Evolutionary conservation across 225 moss, liverwort and hornwort species (phyloP).

Genomic region (Polytrichum formosum): DNA sequence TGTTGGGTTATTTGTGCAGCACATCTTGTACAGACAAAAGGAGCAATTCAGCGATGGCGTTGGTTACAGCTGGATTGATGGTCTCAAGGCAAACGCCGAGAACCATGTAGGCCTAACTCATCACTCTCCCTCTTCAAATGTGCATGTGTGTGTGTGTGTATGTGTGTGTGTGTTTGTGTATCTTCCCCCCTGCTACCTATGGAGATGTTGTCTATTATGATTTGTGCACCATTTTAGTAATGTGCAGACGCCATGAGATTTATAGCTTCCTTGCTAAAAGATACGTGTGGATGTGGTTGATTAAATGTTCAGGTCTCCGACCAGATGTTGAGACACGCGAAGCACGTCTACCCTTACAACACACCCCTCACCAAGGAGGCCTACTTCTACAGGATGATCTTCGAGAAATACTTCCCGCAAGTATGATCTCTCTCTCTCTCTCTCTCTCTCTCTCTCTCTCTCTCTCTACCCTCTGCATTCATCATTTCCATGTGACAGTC

Average conservation of each 20-base stretch:
- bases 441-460: not conserved
- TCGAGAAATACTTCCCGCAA: constrained; percentile 76
- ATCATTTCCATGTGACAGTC: not conserved
- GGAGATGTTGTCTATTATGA: too few species aligned
- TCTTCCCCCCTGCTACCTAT: too few species aligned
- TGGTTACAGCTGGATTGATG: constrained; percentile 84
- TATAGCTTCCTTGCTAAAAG: too few species aligned
- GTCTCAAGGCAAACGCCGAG: constrained; percentile 56
- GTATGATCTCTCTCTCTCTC: constrained; percentile 1
- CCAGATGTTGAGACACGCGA: constrained; percentile 71
- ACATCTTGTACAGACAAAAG: constrained; percentile 79
- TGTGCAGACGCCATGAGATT: too few species aligned
- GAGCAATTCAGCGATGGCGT: constrained; percentile 89
- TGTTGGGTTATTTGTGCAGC: constrained; percentile 28
- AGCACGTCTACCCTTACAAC: constrained; percentile 73
- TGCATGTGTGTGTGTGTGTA: not conserved
- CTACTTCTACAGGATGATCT: constrained; percentile 76
- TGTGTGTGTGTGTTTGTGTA: not conserved
- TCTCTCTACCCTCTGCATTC: not conserved
- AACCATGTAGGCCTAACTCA: constrained; percentile 20
- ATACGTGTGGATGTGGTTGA: not conserved
- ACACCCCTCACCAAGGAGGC: constrained; percentile 84
- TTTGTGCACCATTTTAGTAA: too few species aligned
- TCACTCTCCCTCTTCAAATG: not conserved
- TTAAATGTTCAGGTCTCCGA: constrained; percentile 41